Percentiles rank a stretch among this genome's conserved stretches.
Evolutionary conservation across 2,329 filamentous ascomycete genomes (phyloP).

Genomic region (Aspergillus quadrilineatus): DNA sequence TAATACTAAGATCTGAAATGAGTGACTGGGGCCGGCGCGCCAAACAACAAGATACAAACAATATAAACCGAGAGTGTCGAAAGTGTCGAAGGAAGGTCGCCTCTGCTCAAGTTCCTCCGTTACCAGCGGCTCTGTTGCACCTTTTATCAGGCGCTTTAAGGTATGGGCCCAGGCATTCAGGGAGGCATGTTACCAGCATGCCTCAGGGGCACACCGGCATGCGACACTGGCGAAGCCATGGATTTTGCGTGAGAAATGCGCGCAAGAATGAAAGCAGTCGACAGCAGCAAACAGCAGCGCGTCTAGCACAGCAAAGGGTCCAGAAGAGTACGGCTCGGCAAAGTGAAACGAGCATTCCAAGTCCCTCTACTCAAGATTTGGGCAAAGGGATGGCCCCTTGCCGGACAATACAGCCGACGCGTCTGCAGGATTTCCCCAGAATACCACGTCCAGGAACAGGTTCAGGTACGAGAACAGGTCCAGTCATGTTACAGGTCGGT

Average conservation of each 20-base stretch:
- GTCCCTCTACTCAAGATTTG: too few species aligned
- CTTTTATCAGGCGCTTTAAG: constrained; percentile 18
- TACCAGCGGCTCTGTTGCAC: constrained; percentile 1
- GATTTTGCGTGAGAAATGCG: constrained; percentile 18
- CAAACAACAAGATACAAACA: constrained; percentile 9
- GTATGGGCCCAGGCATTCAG: not conserved
- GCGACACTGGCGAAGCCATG: constrained; percentile 11
- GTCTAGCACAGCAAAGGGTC: too few species aligned
- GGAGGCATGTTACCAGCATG: constrained; percentile 11
- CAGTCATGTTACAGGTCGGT: too few species aligned
- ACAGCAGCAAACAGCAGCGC: too few species aligned
- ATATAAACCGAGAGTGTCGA: not conserved
- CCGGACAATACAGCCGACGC: too few species aligned
- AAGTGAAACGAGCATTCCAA: too few species aligned
- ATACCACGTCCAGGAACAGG: too few species aligned
- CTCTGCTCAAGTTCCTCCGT: not conserved
- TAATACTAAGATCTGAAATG: constrained; percentile 8
- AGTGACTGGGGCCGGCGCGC: constrained; percentile 16
- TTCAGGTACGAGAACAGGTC: too few species aligned
- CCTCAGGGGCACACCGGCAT: constrained; percentile 11
- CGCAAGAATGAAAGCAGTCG: constrained; percentile 16
- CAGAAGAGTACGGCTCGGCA: too few species aligned
- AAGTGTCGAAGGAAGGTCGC: not conserved
- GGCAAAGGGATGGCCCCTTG: too few species aligned
- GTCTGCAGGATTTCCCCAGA: too few species aligned